A percentile compares a stretch with the other conserved stretches of the same genome.
These are phyloP conservation scores for Adansonia gregorii DNA, from an alignment of 441 rosid species.

Conservation along the genomic window DNA sequence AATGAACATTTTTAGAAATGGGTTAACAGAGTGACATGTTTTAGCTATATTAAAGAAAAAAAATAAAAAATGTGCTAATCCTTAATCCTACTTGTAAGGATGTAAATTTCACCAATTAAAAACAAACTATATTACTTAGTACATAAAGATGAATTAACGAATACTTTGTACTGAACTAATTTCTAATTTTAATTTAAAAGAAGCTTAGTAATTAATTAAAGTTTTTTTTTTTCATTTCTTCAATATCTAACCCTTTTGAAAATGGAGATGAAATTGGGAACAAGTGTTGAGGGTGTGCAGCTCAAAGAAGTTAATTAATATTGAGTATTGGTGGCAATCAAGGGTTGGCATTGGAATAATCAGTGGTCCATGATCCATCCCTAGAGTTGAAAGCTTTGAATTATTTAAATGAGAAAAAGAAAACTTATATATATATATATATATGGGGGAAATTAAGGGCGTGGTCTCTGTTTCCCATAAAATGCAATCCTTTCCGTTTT, in stretches of 20 bases:
- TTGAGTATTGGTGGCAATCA: background rate
- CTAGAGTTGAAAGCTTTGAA: conserved; percentile 27
- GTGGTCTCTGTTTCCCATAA: conserved; percentile 51
- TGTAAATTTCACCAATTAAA: too few species aligned
- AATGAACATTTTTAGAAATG: background rate
- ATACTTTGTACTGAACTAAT: too few species aligned
- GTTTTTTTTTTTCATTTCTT: background rate
- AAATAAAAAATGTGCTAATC: background rate
- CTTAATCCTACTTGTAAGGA: background rate
- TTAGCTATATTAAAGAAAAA: background rate
- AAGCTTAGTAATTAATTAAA: too few species aligned
- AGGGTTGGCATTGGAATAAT: conserved; percentile 22
- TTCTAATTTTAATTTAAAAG: too few species aligned
- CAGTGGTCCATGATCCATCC: conserved; percentile 35
- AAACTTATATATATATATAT: conserved; percentile 4
- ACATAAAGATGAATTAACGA: too few species aligned
- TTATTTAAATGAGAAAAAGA: conserved; percentile 22
- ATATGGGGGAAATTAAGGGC: conserved; percentile 30
- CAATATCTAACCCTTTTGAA: background rate
- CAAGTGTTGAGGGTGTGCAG: background rate
- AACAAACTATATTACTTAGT: background rate
- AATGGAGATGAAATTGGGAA: background rate
- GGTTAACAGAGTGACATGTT: background rate
- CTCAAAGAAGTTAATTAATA: background rate
- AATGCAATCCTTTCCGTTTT: conserved; percentile 25